Conservation (phyloP, 192 early-diverging fungal species). For the Podila verticillata region DNA sequence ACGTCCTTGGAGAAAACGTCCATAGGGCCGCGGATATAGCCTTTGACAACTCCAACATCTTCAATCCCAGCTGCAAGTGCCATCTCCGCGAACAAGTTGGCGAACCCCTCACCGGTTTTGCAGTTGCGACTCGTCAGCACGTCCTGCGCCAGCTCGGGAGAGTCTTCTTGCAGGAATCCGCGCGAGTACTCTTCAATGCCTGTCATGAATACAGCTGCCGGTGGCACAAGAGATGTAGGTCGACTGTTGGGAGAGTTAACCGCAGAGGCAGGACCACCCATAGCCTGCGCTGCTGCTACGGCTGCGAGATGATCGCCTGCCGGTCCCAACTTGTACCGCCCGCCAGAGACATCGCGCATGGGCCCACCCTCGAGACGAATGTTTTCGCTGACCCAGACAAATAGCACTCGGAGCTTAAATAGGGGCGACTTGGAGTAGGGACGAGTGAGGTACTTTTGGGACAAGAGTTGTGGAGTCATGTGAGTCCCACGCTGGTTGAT, state of each 20-base stretch:
- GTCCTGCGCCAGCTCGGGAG: conserved; percentile 52
- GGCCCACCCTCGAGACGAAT: conserved; percentile 55
- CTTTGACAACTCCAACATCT: conserved; percentile 56
- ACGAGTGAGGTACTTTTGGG: conserved; percentile 71
- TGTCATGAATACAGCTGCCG: conserved; percentile 15
- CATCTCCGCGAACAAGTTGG: conserved; percentile 63
- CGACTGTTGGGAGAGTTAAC: conserved; percentile 5
- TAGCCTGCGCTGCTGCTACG: neutral
- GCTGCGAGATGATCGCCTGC: conserved; percentile 20
- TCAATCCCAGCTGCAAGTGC: conserved; percentile 61
- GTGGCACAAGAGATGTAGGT: neutral
- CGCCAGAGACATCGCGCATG: conserved; percentile 39
- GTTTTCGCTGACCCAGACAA: conserved; percentile 77
- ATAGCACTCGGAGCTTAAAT: conserved; percentile 69
- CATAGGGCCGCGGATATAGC: conserved; percentile 55
- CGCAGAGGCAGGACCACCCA: neutral
- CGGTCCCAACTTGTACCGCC: conserved; percentile 37
- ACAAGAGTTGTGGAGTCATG: conserved; percentile 68
- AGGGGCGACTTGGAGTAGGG: conserved; percentile 67
- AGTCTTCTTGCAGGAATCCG: conserved; percentile 43
- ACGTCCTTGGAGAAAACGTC: conserved; percentile 45
- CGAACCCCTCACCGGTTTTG: conserved; percentile 60
- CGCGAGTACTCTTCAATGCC: conserved; percentile 35
- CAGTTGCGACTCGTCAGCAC: conserved; percentile 50
- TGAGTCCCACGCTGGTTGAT: conserved; percentile 67